These are phyloP conservation scores for Chalciporus piperatus DNA, from an alignment of 768 basidiomycete species.

Conservation along the genomic window DNA sequence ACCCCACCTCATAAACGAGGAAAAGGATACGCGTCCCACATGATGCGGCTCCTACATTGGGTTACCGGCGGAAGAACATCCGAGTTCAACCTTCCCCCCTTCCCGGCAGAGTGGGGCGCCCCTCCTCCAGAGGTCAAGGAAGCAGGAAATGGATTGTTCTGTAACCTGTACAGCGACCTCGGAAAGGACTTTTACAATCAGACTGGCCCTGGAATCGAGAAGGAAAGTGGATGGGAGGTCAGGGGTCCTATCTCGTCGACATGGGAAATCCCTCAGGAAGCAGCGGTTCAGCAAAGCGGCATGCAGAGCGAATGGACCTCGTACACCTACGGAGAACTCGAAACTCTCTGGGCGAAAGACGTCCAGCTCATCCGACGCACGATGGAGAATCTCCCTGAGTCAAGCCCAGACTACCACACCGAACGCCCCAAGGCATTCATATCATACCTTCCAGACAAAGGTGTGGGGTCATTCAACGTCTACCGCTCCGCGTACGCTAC, in stretches of 20 bases:
- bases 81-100: slow-evolving; percentile 30
- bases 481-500: slow-evolving; percentile 28
- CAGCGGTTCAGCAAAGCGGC: background rate
- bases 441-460: slow-evolving; percentile 42
- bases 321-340: slow-evolving; percentile 37
- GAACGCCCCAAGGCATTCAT: slow-evolving; percentile 22
- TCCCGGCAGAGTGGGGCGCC: slow-evolving; percentile 42
- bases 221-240: slow-evolving; percentile 45
- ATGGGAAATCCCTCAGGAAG: slow-evolving; percentile 33
- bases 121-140: slow-evolving; percentile 37
- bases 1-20: slow-evolving; percentile 48
- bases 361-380: slow-evolving; percentile 34
- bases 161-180: slow-evolving; percentile 54
- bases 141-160: slow-evolving; percentile 43
- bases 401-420: slow-evolving; percentile 5
- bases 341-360: slow-evolving; percentile 41
- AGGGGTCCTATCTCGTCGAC: slow-evolving; percentile 36
- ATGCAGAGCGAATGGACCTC: slow-evolving; percentile 15
- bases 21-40: slow-evolving; percentile 57
- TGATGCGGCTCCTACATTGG: slow-evolving; percentile 66
- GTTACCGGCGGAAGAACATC: slow-evolving; percentile 38
- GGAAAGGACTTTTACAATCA: slow-evolving; percentile 45
- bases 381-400: slow-evolving; percentile 15
- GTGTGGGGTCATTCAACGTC: slow-evolving; percentile 48
- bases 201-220: slow-evolving; percentile 35